These are phyloP conservation scores for Pythium periplocum DNA, from an alignment of 352 stramenopile genomes.

Conservation along the genomic window DNA sequence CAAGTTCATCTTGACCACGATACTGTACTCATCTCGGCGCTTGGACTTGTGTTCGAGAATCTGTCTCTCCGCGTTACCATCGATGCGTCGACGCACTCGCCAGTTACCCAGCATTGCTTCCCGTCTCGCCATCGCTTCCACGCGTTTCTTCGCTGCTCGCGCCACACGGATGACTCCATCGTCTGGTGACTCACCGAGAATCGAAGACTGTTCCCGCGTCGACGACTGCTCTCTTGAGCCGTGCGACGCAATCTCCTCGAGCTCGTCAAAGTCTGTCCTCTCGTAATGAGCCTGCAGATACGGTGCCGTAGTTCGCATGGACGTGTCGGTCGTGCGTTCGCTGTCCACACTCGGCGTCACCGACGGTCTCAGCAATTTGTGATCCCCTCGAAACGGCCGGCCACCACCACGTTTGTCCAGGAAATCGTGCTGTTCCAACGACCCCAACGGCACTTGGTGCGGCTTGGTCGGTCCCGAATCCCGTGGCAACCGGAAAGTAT, in stretches of 20 bases:
- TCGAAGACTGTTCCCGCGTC: constrained; percentile 11
- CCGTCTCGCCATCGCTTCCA: constrained; percentile 37
- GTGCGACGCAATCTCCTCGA: neutral
- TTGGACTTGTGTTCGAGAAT: neutral
- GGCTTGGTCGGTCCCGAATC: too few species aligned
- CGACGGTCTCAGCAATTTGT: too few species aligned
- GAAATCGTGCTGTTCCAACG: too few species aligned
- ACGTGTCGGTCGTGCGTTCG: too few species aligned
- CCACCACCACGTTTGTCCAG: too few species aligned
- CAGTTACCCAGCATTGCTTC: constrained; percentile 43
- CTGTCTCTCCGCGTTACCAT: neutral
- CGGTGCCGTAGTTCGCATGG: too few species aligned
- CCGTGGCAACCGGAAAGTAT: too few species aligned
- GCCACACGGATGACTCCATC: constrained; percentile 25
- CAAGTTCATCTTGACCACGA: constrained; percentile 58
- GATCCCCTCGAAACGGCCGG: too few species aligned
- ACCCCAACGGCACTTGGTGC: too few species aligned
- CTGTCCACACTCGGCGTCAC: too few species aligned
- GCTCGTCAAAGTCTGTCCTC: too few species aligned
- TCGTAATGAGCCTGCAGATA: too few species aligned
- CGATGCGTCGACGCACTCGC: constrained; percentile 8
- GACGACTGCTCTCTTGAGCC: neutral
- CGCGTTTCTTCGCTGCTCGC: constrained; percentile 32
- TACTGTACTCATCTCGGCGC: constrained; percentile 33
- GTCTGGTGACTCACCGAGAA: constrained; percentile 5